Percentiles rank a stretch among this genome's conserved stretches.
phyloP scores from a whole-genome alignment of 495 filamentous ascomycete genomes.

The Penicillium waksmanii region DNA sequence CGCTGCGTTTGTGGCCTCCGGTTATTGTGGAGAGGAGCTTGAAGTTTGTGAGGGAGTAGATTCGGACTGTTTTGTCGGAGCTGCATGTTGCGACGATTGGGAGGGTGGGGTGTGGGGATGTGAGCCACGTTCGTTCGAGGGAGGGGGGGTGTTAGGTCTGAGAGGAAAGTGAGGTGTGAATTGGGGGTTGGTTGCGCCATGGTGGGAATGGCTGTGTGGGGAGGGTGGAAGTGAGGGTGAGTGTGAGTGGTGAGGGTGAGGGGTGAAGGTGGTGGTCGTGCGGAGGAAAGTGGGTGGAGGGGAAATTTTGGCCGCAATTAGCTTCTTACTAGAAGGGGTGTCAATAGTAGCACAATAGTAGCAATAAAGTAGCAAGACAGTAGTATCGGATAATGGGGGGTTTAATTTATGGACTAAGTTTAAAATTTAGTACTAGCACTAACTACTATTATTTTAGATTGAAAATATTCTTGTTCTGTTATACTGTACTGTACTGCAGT shows the following conservation, averaged over 20 bases:
- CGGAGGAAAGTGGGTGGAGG: slow-evolving; percentile 4
- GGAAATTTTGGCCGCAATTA: slow-evolving; percentile 14
- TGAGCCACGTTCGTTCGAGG: slow-evolving; percentile 79
- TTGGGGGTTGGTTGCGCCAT: too few species aligned
- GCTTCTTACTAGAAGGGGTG: too few species aligned
- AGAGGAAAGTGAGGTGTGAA: slow-evolving; percentile 27
- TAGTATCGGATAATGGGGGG: too few species aligned
- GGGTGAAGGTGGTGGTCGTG: slow-evolving; percentile 3
- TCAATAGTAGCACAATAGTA: too few species aligned
- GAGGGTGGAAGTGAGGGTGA: slow-evolving; percentile 45
- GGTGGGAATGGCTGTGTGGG: too few species aligned
- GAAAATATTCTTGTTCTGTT: too few species aligned
- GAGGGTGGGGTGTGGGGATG: slow-evolving; percentile 81
- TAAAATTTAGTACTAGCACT: too few species aligned
- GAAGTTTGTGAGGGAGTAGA: slow-evolving; percentile 85
- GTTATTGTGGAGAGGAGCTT: slow-evolving; percentile 75
- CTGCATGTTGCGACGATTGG: slow-evolving; percentile 89
- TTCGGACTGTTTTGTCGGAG: slow-evolving; percentile 78
- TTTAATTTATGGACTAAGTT: too few species aligned
- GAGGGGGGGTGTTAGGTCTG: slow-evolving; percentile 62
- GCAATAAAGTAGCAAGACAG: too few species aligned
- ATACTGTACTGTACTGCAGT: too few species aligned
- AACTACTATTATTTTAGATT: too few species aligned
- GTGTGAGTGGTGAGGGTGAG: slow-evolving; percentile 35
- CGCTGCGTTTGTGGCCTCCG: slow-evolving; percentile 86